A percentile compares a stretch with the other conserved stretches of the same genome.
Evolutionary conservation across 2,329 filamentous ascomycete species (phyloP).

Genomic region (Paecilomyces sp.): DNA sequence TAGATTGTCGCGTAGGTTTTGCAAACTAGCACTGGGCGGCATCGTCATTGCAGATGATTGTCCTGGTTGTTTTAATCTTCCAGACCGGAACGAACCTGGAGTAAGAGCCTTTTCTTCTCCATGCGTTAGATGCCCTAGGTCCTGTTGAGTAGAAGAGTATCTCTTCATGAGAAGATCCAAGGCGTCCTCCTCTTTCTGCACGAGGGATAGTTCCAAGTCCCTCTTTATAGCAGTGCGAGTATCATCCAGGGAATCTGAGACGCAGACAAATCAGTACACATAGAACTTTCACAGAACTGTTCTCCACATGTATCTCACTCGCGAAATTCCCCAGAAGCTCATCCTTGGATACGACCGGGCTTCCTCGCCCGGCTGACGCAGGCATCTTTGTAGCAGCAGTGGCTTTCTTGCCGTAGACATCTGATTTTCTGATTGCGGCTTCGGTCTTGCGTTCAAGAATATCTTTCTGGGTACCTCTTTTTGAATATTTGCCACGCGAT

Average conservation of each 20-base stretch:
- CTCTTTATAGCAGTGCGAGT: not conserved
- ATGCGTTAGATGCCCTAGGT: too few species aligned
- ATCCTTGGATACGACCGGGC: not conserved
- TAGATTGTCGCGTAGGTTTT: not conserved
- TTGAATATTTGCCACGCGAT: not conserved
- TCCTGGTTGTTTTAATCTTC: not conserved
- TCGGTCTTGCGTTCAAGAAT: too few species aligned
- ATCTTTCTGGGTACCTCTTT: not conserved
- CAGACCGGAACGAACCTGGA: not conserved
- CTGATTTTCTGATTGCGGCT: not conserved
- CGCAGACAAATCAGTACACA: not conserved
- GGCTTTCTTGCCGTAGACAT: not conserved
- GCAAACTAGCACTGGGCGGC: constrained; percentile 2
- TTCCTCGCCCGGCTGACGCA: not conserved
- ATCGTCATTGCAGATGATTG: not conserved
- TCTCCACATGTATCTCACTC: not conserved
- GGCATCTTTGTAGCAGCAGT: not conserved
- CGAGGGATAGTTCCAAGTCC: not conserved
- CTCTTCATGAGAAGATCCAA: not conserved
- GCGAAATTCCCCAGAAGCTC: not conserved
- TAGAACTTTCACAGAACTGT: not conserved
- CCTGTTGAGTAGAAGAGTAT: not conserved
- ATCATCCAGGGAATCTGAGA: not conserved
- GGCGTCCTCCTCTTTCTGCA: not conserved
- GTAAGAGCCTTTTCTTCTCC: not conserved